phyloP scores from a whole-genome alignment of 192 early-diverging fungal genomes.

The Bifiguratus adelaidae region DNA sequence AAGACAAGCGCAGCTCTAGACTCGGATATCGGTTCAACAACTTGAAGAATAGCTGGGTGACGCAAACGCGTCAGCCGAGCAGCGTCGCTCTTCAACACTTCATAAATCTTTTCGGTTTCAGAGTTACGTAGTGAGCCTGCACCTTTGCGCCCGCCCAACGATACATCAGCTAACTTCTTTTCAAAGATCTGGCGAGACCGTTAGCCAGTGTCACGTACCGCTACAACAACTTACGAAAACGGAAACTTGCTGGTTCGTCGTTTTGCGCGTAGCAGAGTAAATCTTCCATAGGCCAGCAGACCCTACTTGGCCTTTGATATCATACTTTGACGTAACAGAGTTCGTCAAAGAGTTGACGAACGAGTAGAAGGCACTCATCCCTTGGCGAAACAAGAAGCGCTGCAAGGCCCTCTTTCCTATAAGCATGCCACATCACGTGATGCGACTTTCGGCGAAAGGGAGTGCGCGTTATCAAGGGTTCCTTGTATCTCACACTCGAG shows the following conservation, averaged over 20 bases:
- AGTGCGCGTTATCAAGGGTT: too few species aligned
- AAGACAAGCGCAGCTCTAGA: conserved; percentile 55
- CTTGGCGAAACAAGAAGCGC: too few species aligned
- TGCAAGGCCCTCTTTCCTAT: too few species aligned
- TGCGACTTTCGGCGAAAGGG: too few species aligned
- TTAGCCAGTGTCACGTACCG: too few species aligned
- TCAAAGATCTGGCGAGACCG: conserved; percentile 50
- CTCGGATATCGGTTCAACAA: conserved; percentile 64
- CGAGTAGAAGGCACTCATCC: conserved; percentile 15
- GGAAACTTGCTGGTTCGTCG: conserved; percentile 47
- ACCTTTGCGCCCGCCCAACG: too few species aligned
- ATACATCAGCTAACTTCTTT: too few species aligned
- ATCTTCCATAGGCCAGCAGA: conserved; percentile 67
- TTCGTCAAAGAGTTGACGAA: conserved; percentile 21
- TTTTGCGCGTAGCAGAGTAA: conserved; percentile 42
- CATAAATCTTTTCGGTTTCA: conserved; percentile 40
- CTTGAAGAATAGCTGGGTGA: conserved; percentile 67
- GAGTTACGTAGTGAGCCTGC: too few species aligned
- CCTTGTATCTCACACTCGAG: too few species aligned
- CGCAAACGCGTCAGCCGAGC: conserved; percentile 59
- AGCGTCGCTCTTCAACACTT: conserved; percentile 46
- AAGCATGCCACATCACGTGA: too few species aligned
- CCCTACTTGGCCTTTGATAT: conserved; percentile 39
- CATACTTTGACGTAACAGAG: conserved; percentile 19
- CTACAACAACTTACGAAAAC: conserved; percentile 48